Evolutionary conservation across 352 stramenopile species (phyloP), one percentile per base, ranked within the genome.

Genomic region (Globisporangium echinulatum): DNA sequence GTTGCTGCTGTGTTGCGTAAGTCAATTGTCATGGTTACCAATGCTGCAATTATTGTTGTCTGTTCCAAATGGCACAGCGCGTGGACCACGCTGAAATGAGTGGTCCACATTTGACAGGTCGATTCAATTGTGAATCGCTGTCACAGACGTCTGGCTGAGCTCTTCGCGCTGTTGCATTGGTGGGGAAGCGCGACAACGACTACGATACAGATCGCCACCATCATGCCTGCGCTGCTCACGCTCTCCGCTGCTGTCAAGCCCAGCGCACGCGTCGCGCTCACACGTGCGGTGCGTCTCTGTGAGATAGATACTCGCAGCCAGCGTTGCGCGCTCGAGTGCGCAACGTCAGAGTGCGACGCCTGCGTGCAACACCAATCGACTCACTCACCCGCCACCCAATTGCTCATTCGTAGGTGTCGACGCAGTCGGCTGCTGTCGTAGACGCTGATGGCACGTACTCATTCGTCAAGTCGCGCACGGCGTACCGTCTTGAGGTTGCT

Each of bases 401-500:
- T 14, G 14, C 46, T 50, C n/a, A 15, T 50, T 17, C 46, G n/a
- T 15, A 63, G 58, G 40, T 15, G 33, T 55, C 60, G 33, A 66
- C 60, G 8, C 60, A 66, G 54, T 50, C 54, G 3, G 52, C 39
- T 2, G 42, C 54, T 43, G 48, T 56, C 39, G n/a, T 56, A 8
- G 56, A 60, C 36, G 64, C 62, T 47, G 64, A 80, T 17, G 76
- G 76, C 47, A 59, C 75, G 38, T 94, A 94, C 68, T 87, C 71
- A 57, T 94, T 85, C 59, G 81, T 92, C 4, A 75, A 90, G 70
- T 61, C 80, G 38, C 85, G 85, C 57, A 65, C 66, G 14, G 82
- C 79, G 53, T 94, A 94, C 71, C 67, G 76, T 39, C 62, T 75
- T 50, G 85, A 94, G 61, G 75, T 94, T 11, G 74, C 75, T 44